Evolutionary conservation across 1,139 yeast species (phyloP).

Genomic region (Lipomyces yarrowii): DNA sequence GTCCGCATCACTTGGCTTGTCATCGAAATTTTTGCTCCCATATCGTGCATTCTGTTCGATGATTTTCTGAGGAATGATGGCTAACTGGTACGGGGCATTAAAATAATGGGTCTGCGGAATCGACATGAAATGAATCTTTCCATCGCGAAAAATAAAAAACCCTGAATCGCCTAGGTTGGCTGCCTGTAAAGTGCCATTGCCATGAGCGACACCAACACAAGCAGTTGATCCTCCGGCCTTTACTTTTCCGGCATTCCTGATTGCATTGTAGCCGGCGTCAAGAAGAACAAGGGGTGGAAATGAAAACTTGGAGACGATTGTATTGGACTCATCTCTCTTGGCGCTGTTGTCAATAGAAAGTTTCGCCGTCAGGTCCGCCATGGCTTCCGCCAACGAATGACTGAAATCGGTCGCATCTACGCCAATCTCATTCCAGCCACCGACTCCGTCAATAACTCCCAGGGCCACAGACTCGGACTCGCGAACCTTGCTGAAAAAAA

Average conservation of each 20-base stretch:
- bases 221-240: conserved; percentile 97
- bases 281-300: conserved; percentile 56
- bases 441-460: conserved; percentile 97
- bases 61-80: conserved; percentile 74
- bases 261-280: conserved; percentile 55
- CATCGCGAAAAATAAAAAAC: conserved; percentile 80
- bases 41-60: conserved; percentile 54
- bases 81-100: conserved; percentile 89
- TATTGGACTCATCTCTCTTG: neutral
- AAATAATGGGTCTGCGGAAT: conserved; percentile 82
- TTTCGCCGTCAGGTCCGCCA: conserved; percentile 34
- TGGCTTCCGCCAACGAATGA: conserved; percentile 42
- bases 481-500: conserved; percentile 54
- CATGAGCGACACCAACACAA: conserved; percentile 73
- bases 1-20: conserved; percentile 53
- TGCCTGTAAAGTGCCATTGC: conserved; percentile 56
- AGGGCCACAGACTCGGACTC: conserved; percentile 57
- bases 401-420: conserved; percentile 65
- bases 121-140: conserved; percentile 65
- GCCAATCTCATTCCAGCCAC: conserved; percentile 95
- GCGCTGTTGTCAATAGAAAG: conserved; percentile 10
- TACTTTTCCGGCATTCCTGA: conserved; percentile 59
- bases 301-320: conserved; percentile 22
- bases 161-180: conserved; percentile 92
- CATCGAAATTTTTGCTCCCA: conserved; percentile 64